A percentile compares a stretch with the other conserved stretches of the same genome.
Conservation (phyloP, 352 stramenopile species). For the Globisporangium acanthophoron region DNA sequence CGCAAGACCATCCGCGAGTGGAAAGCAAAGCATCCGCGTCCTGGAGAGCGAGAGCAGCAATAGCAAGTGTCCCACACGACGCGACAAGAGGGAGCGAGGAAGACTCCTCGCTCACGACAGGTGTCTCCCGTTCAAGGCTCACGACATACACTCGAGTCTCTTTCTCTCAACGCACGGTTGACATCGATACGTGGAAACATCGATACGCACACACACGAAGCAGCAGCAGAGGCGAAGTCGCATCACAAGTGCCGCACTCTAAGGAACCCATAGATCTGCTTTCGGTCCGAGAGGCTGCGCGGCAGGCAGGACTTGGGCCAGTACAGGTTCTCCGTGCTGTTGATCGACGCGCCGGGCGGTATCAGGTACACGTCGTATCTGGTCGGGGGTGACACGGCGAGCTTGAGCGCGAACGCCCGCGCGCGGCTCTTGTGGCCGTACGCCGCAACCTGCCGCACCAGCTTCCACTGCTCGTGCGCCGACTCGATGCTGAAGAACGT, state of each 20-base stretch:
- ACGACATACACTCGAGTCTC: neutral
- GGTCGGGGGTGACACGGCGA: constrained; percentile 32
- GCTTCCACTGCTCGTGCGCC: constrained; percentile 62
- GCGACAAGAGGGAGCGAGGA: too few relatives aligned
- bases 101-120: too few relatives aligned
- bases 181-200: too few relatives aligned
- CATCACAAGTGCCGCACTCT: constrained; percentile 30
- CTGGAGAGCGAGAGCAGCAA: neutral
- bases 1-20: constrained; percentile 91
- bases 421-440: constrained; percentile 65
- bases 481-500: constrained; percentile 64
- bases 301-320: constrained; percentile 49
- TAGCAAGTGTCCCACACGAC: neutral
- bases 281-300: constrained; percentile 35
- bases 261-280: constrained; percentile 60
- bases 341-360: constrained; percentile 67
- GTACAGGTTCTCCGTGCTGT: constrained; percentile 71
- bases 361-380: constrained; percentile 61
- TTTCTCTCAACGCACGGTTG: too few relatives aligned
- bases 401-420: constrained; percentile 34
- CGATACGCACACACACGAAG: neutral
- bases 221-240: neutral
- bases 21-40: constrained; percentile 26
- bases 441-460: constrained; percentile 56
- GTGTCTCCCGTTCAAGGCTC: neutral